phyloP scores from a whole-genome alignment of 2,329 filamentous ascomycete genomes.

The Ophiostoma piceae region DNA sequence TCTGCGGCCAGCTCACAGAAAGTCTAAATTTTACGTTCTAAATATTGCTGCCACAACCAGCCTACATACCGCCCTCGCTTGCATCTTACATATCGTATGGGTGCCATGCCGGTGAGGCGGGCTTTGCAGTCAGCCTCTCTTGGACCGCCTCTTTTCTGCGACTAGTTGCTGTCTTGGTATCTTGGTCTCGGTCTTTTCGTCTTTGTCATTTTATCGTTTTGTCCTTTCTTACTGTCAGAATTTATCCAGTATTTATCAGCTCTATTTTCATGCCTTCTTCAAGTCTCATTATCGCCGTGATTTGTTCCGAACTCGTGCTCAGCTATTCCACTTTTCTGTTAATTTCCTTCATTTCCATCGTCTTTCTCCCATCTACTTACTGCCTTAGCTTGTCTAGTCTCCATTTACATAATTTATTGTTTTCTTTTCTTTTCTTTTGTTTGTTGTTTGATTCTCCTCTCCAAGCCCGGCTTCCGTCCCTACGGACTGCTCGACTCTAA shows the following conservation, averaged over 20 bases:
- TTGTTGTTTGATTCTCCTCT: background rate
- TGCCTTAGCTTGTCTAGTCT: background rate
- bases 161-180: background rate
- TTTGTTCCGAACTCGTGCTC: background rate
- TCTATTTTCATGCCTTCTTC: background rate
- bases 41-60: background rate
- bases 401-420: background rate
- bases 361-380: background rate
- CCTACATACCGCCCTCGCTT: background rate
- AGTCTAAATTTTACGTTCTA: background rate
- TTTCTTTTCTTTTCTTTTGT: background rate
- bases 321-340: background rate
- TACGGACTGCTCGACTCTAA: background rate
- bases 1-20: background rate
- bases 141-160: slow-evolving; percentile 3
- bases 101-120: slow-evolving; percentile 3
- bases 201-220: background rate
- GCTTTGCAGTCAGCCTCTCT: slow-evolving; percentile 14
- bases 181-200: background rate
- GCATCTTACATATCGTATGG: background rate
- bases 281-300: background rate
- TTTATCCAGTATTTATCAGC: background rate
- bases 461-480: background rate
- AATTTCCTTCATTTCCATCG: background rate
- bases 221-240: background rate